Conservation (phyloP, 371 early-diverging fungal species). For the Zychaea mexicana region DNA sequence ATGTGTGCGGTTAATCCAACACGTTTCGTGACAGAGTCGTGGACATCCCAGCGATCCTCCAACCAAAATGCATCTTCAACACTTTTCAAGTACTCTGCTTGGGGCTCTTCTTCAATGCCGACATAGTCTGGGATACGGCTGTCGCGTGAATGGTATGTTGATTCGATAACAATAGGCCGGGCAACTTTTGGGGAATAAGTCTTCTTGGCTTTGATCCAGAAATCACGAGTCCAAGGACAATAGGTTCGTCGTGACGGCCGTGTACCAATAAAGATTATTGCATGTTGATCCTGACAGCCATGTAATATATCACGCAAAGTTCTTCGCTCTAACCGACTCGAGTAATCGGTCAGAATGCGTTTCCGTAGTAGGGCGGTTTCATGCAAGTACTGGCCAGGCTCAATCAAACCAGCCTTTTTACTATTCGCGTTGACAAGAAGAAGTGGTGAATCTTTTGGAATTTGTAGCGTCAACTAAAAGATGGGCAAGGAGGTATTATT, state of each 20-base stretch:
- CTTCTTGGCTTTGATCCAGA: constrained; percentile 1
- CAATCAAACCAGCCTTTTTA: not conserved
- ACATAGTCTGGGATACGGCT: constrained; percentile 3
- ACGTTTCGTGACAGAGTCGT: constrained; percentile 9
- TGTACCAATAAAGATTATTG: not conserved
- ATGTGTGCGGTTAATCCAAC: constrained; percentile 13
- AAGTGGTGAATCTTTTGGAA: constrained; percentile 2
- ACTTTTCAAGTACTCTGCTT: too few species aligned
- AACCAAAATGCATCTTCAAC: constrained; percentile 19
- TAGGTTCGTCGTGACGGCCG: not conserved
- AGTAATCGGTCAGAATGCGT: not conserved
- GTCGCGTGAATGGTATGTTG: constrained; percentile 11
- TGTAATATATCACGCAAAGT: constrained; percentile 13
- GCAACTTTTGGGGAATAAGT: not conserved
- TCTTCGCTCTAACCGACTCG: constrained; percentile 5
- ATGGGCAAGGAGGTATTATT: too few species aligned
- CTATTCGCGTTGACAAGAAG: not conserved
- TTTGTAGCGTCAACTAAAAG: not conserved
- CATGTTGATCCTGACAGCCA: constrained; percentile 2
- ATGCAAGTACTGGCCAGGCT: constrained; percentile 4
- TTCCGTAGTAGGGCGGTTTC: constrained; percentile 2
- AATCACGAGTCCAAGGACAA: constrained; percentile 5
- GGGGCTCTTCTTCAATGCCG: not conserved
- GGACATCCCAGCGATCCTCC: constrained; percentile 8
- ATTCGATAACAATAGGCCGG: constrained; percentile 17